Base-by-base conservation (phyloP, 805 yeast genomes). In the Ogataea zsoltii region DNA sequence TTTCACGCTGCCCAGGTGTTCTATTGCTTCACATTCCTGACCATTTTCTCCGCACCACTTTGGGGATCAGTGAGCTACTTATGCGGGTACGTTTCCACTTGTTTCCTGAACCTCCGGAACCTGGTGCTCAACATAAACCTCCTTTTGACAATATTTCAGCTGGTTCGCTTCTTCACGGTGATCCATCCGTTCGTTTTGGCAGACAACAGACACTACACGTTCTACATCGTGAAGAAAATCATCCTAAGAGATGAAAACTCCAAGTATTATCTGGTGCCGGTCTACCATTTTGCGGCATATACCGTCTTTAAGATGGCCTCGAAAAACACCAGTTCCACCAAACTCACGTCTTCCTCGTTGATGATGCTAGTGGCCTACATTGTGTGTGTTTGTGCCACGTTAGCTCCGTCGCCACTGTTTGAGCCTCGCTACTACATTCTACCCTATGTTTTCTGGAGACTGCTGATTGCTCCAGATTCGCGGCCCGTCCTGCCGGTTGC, bases 371-470 rank as follows among this genome's bases (percentile, higher is more conserved):
- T 79, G 4, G 76, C 82, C 0, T 82, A 74, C 48, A 43, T 80
- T 2, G 63, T 66, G 0, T 83, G 90, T 34, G 70, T 79, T 0
- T 56, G 73, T 1, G 62, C 80, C 5, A 85, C 94, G 0, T 71
- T 94, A 16, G 77, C 86, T 0, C 97, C 98, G 16, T 83, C 97
- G 0, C 99, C 98, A 4, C 71, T 94, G 52, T 83, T 94, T 58
- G 99, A 94, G 65, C 96, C 97, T 39, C 77, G 99, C 46, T 94
- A 94, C 63, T 94, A 85, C 63, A 87, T 92, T 39, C 56, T 89
- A 4, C 97, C 98, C 3, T 82, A 79, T 60, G 62, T 86, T 11
- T 64, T 90, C 32, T 89, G 91, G 80, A 76, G 97, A 55, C 42
- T 88, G 2, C 74, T 80, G 46, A 63, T 75, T 13, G 65, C 66